These are phyloP conservation scores for Stephania japonica DNA, from an alignment of 164 flowering plant species.

Conservation along the genomic window DNA sequence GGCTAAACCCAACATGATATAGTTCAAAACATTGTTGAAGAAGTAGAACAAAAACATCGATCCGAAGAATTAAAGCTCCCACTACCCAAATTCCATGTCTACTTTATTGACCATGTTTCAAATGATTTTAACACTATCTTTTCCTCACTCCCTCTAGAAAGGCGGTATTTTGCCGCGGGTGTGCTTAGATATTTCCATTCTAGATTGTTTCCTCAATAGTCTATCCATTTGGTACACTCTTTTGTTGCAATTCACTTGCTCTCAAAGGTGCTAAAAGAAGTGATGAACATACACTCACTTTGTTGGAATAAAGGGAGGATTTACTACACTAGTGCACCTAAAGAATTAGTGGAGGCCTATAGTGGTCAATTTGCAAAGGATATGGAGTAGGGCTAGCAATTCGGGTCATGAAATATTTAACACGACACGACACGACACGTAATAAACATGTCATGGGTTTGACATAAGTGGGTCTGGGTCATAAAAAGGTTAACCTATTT, in stretches of 20 bases:
- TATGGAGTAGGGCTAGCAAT: no score
- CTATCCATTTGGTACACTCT: conserved; percentile 21
- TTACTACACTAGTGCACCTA: conserved; percentile 8
- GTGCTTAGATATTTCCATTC: conserved; percentile 22
- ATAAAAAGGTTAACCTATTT: no score
- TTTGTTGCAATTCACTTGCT: conserved; percentile 20
- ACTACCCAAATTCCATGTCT: conserved; percentile 17
- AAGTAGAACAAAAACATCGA: conserved; percentile 12
- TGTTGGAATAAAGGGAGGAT: conserved; percentile 31
- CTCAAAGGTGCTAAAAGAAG: conserved; percentile 18
- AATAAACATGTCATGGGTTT: no score
- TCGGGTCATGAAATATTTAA: no score
- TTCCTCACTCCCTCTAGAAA: conserved; percentile 13
- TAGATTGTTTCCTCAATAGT: conserved; percentile 18
- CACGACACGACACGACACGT: no score
- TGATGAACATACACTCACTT: conserved; percentile 8
- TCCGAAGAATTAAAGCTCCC: background rate
- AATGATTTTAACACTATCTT: conserved; percentile 29
- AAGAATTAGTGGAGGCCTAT: conserved; percentile 16
- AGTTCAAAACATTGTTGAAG: conserved; percentile 23
- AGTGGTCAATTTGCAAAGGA: conserved; percentile 18
- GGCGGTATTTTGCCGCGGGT: conserved; percentile 16
- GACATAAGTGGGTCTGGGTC: no score
- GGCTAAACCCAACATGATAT: no score
- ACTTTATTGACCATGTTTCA: conserved; percentile 14